Base-by-base conservation (phyloP, 352 stramenopile genomes). In the Phytophthora melonis region DNA sequence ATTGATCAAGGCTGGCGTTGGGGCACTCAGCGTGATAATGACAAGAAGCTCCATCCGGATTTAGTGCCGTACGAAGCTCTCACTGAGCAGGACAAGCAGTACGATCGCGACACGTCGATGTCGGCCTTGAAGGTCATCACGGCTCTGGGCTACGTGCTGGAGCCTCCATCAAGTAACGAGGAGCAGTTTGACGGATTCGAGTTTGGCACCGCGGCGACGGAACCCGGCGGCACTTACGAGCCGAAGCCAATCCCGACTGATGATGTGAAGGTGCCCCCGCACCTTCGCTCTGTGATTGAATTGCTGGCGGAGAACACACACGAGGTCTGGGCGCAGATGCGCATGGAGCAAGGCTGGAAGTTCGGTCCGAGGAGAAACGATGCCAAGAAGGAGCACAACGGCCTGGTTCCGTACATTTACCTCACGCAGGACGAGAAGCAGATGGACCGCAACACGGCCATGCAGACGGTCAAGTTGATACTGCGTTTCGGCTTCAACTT, bases 401-500 rank as follows among this genome's bases (percentile, higher is more conserved):
- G 84, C 18, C 70, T 94, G 5, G 88, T 94, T 25, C 88, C 86
- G 53, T 94, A 94, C 63, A 89, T 93, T 68, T 93, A 92, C 66
- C 62, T 94, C 21, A 92, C 86, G 0, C 84, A 90, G 49, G 83
- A 92, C 0, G 86, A 95, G 62, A 93, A 93, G 77, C 82, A 93
- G 50, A 95, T 95, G 88, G 87, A 95, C 58, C 83, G 88, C 54
- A 93, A 95, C 64, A 95, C 86, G n/a, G 86, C 86, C 25, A 85
- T 94, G 81, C 86, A 94, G 68, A 93, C 87, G 6, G 83, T 93
- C 13, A 94, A 94, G 68, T 55, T 91, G 41, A 94, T 94, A 36
- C 58, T 93, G 61, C 83, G 85, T 61, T 92, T 86, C 58, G 87
- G 87, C 7, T 94, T 91, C 60, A 72, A 64, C 21, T 91, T 94